Base-by-base conservation (phyloP, 1,139 yeast species). In the Diutina neorugosa region DNA sequence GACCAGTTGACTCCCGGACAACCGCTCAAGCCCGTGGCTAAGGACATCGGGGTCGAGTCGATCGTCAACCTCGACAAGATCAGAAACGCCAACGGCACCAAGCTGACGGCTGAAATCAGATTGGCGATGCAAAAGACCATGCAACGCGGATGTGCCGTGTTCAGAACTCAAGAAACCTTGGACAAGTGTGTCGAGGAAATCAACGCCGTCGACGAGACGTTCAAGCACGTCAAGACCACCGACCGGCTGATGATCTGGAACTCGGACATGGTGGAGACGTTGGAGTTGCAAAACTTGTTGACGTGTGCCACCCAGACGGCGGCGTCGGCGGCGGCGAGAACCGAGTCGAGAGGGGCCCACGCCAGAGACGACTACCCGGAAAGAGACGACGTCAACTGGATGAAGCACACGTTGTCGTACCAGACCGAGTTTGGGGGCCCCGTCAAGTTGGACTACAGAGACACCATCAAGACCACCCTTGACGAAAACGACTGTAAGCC, bases 191-290 rank as follows among this genome's bases (percentile, higher is more conserved):
- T 91, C 54, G 74, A 73, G 63, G 82, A 85, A 64, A 88, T 93
- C 66, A 75, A 76, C 57, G 81, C 72, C 56, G 86, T 93, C 60
- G 98, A 91, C 73, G 75, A 78, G 63, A 70, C 85, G 44, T 84
- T 89, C 66, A 62, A 61, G 47, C 75, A 76, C 56, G 83, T 93
- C 60, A 86, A 87, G 68, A 89, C 96, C 60, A 81, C 93, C 60
- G 98, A 93, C 71, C 84, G 96, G 74, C 89, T 97, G 41, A 89
- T 93, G 97, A 91, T 93, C 68, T 93, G 98, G 98, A 89, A 93
- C 79, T 84, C 96, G 54, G 98, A 93, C 69, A 77, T 93, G 68
- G 96, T 91, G 55, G 98, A 93, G 77, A 88, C 98, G 55, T 78
- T 93, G 64, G 98, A 93, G 74, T 80, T 93, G 69, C 97, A 91